Evolutionary conservation across 2,329 filamentous ascomycete species (phyloP).

Genomic region (Colletotrichum neosansevieriae): DNA sequence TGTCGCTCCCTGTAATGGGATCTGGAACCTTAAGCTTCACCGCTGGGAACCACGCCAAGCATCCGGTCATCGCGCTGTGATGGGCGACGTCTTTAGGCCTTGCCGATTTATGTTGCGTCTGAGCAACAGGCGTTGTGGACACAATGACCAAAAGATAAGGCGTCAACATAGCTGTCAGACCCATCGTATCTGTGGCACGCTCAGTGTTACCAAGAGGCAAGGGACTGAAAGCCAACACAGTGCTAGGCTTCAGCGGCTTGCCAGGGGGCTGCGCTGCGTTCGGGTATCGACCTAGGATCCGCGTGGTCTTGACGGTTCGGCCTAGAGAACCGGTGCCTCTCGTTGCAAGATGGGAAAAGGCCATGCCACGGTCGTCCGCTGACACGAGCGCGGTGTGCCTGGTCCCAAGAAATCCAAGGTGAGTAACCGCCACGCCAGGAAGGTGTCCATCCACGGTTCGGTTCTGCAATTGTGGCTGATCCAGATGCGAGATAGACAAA

Average conservation of each 20-base stretch:
- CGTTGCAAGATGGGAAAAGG: conserved; percentile 95
- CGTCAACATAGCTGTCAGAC: conserved; percentile 93
- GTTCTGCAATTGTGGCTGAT: conserved; percentile 72
- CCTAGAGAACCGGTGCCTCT: conserved; percentile 89
- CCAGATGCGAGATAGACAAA: conserved; percentile 84
- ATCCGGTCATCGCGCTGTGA: conserved; percentile 93
- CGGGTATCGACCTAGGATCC: conserved; percentile 93
- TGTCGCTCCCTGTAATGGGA: conserved; percentile 72
- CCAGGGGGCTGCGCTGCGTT: conserved; percentile 71
- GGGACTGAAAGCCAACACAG: conserved; percentile 90
- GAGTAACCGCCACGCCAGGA: conserved; percentile 80
- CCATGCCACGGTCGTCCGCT: conserved; percentile 95
- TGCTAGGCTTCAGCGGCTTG: conserved; percentile 87
- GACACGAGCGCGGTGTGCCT: conserved; percentile 95
- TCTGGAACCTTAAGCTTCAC: conserved; percentile 88
- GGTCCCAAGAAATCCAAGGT: conserved; percentile 95
- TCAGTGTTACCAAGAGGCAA: conserved; percentile 95
- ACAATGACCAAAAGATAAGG: conserved; percentile 97
- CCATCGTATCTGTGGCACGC: conserved; percentile 86
- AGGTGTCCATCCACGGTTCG: conserved; percentile 86
- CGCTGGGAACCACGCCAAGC: conserved; percentile 96
- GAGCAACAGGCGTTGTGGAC: conserved; percentile 94
- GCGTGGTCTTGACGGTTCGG: conserved; percentile 86
- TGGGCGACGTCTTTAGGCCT: conserved; percentile 91
- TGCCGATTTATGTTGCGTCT: conserved; percentile 94